Base-by-base conservation (phyloP, 169 alveolate genomes). In the Plasmodium gaboni region DNA sequence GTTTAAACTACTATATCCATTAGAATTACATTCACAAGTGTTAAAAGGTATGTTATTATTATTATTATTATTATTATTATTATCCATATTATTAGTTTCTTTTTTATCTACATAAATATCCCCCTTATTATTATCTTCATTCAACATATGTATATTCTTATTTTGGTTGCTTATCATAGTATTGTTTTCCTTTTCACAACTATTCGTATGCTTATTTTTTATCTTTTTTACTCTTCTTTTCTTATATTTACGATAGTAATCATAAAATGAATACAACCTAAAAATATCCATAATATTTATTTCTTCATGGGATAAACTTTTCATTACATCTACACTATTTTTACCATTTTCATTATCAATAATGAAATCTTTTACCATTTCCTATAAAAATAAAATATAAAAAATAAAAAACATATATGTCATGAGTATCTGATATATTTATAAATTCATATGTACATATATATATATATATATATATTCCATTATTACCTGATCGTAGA, bases 191-290 rank as follows among this genome's bases (percentile, higher is more conserved):
- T 24, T 9, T 19, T 17, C 17, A 10, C 7, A 26, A n/a, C 50
- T 44, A 6, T 19, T 1, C 1, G 1, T 24, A 13, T 26, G 24
- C 60, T 12, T 7, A 24, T 28, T 22, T 46, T 50, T 46, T 13
- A 53, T 12, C 48, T 22, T 63, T 4, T 51, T 60, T 22, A 86
- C 64, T 70, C 70, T 71, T 13, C 57, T 59, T 53, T 74, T 69
- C 57, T 72, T 71, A 59, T 71, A 19, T 12, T 22, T 17, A 42
- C 87, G 64, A 50, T 83, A 83, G 15, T 46, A 60, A 68, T 65
- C 38, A 50, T 83, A 83, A 8, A 72, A 83, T 50, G 69, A 28
- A 28, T 83, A 69, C 73, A 83, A 83, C 12, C 71, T 26, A n/a
- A 71, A 26, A 0, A 83, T 68, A 9, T 83, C 91, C 32, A 38